Base-by-base conservation (phyloP, 495 filamentous ascomycete genomes). In the Cudoniella acicularis region DNA sequence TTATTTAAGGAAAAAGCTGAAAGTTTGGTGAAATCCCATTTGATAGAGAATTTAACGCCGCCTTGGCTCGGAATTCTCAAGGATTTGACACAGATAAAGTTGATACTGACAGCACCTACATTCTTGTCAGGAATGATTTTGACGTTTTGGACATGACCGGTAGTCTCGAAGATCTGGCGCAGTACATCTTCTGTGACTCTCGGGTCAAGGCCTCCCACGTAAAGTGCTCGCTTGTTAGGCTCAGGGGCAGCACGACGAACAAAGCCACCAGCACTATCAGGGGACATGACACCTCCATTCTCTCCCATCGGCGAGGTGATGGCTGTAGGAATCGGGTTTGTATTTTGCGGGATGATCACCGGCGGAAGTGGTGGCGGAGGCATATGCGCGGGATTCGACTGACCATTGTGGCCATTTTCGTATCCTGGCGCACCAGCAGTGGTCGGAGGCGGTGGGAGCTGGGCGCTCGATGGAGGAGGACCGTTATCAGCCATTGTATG, bases 101-200 rank as follows among this genome's bases (percentile, higher is more conserved):
- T 65, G 56, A 66, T 66, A 73, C 72, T 72, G 66, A 75, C 72
- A 50, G 71, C 72, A 75, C 91, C 83, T 73, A 95, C 90, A 75
- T 93, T 96, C 83, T 96, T 96, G 78, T 99, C 94, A 36, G 94
- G 94, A 70, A 99, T 99, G 65, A 99, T 96, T 80, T 99, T 99
- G 60, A 99, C 94, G 65, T 89, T 98, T 73, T 96, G 86, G 60
- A 99, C 94, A 75, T 99, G 94, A 22, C 94, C 94, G 54, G 91
- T 96, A 3, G 94, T 98, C 77, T 99, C 95, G 68, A 99, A 99
- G 55, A 99, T 99, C 71, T 98, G 95, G 66, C 91, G 89, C 65
- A 99, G 73, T 36, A 98, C 90, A 69, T 98, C 94, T 69, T 99
- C 94, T 27, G 94, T 97, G 46, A 98, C 94, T 51, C 94, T 83